Percentiles rank a stretch among this genome's conserved stretches.
Evolutionary conservation across 2,329 filamentous ascomycete genomes (phyloP).

Genomic region (Penicillium sp.): DNA sequence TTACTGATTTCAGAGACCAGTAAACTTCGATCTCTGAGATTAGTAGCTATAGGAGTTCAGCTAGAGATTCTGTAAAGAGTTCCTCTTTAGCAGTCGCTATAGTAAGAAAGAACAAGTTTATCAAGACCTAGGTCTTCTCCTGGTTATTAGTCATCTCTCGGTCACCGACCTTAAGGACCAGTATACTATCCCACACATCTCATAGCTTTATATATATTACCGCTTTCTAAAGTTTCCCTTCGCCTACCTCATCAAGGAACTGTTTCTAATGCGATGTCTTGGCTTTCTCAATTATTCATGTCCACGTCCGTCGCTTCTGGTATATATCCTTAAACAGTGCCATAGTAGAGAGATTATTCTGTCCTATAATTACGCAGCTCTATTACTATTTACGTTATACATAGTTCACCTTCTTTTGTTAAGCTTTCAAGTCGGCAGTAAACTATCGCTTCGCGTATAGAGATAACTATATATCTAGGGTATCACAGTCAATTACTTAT

Average conservation of each 20-base stretch:
- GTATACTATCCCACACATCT: constrained; percentile 19
- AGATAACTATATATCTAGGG: neutral
- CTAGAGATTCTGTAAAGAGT: neutral
- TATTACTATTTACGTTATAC: constrained; percentile 23
- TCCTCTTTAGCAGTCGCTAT: constrained; percentile 6
- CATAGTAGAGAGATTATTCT: constrained; percentile 6
- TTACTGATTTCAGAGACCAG: constrained; percentile 13
- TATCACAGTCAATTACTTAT: neutral
- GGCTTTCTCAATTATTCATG: constrained; percentile 22
- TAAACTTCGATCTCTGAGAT: constrained; percentile 14
- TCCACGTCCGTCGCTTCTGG: constrained; percentile 23
- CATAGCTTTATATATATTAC: constrained; percentile 17
- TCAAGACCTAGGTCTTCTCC: constrained; percentile 12
- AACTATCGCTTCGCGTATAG: constrained; percentile 31
- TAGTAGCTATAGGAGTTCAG: constrained; percentile 9
- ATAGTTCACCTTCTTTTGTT: constrained; percentile 26
- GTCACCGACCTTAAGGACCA: constrained; percentile 2
- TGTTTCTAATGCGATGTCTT: constrained; percentile 26
- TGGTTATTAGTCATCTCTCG: constrained; percentile 6
- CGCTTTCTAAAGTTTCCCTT: constrained; percentile 21
- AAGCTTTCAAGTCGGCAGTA: constrained; percentile 25
- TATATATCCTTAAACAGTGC: constrained; percentile 18
- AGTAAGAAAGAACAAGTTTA: constrained; percentile 14
- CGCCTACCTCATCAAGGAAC: constrained; percentile 20
- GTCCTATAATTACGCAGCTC: constrained; percentile 8